Evolutionary conservation across 495 filamentous ascomycete genomes (phyloP).

Genomic region (Aspergillus biplanus): DNA sequence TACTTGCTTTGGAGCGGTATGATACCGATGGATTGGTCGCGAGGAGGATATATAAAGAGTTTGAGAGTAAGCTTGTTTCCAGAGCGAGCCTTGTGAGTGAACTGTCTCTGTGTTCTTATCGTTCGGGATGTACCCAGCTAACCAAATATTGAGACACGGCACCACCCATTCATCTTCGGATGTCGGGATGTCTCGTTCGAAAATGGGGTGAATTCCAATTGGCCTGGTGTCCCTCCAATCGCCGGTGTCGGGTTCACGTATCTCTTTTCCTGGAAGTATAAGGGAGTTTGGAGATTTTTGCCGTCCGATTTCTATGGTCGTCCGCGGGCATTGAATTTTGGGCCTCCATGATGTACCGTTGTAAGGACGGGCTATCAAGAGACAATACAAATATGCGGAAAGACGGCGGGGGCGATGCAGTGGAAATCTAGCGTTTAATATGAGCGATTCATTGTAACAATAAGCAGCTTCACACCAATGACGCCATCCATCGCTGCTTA

Average conservation of each 20-base stretch:
- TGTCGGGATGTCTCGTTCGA: slow-evolving; percentile 1
- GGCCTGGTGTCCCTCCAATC: not conserved
- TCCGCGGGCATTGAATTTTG: not conserved
- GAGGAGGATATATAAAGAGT: not conserved
- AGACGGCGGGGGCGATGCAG: too few species aligned
- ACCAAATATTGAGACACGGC: not conserved
- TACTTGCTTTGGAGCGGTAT: not conserved
- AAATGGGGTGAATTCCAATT: not conserved
- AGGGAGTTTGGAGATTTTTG: not conserved
- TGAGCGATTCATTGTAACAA: too few species aligned
- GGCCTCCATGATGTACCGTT: too few species aligned
- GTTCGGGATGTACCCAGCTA: not conserved
- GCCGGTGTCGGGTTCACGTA: not conserved
- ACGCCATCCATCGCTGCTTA: too few species aligned
- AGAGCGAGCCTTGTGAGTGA: not conserved
- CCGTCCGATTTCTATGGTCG: not conserved
- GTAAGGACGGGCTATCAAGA: too few species aligned
- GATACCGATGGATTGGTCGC: not conserved
- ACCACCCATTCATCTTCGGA: not conserved
- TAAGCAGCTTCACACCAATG: too few species aligned
- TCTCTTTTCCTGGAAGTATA: not conserved
- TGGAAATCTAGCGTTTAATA: too few species aligned
- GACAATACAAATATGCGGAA: too few species aligned
- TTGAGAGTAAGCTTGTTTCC: not conserved
- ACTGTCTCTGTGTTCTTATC: not conserved